Percentiles rank a stretch among this genome's conserved stretches.
These are phyloP conservation scores for Schizophyllum amplum DNA, from an alignment of 1,284 basidiomycete genomes.

Conservation along the genomic window DNA sequence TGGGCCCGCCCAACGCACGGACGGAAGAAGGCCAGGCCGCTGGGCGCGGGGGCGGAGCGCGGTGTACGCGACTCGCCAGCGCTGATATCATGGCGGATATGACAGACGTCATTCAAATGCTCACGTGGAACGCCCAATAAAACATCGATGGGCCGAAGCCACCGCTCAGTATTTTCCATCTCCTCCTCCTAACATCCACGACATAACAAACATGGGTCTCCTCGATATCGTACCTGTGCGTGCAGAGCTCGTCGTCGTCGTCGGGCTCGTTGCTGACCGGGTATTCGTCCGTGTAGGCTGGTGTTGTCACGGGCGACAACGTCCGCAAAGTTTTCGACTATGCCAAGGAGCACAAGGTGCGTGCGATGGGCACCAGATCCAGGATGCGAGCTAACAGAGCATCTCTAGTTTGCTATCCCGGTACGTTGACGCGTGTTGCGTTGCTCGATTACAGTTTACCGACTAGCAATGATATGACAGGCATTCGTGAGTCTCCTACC, in stretches of 20 bases:
- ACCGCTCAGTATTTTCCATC: neutral
- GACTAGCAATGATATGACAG: slow-evolving; percentile 24
- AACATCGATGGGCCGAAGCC: neutral
- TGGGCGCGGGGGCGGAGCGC: neutral
- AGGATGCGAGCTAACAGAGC: slow-evolving; percentile 1
- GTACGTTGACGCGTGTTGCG: slow-evolving; percentile 39
- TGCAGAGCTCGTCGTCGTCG: slow-evolving; percentile 9
- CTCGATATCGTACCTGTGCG: slow-evolving; percentile 66
- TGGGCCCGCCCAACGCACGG: neutral
- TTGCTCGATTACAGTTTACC: slow-evolving; percentile 6
- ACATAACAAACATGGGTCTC: slow-evolving; percentile 43
- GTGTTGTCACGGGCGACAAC: slow-evolving; percentile 84
- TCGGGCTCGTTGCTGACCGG: slow-evolving; percentile 3
- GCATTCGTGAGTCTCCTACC: slow-evolving; percentile 54
- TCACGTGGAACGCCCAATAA: neutral
- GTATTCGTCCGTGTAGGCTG: slow-evolving; percentile 42
- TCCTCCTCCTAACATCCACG: neutral
- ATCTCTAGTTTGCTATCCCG: slow-evolving; percentile 73
- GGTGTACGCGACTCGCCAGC: neutral
- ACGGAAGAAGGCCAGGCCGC: neutral
- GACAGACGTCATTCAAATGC: neutral
- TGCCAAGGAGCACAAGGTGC: slow-evolving; percentile 74
- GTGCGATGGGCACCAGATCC: slow-evolving; percentile 17
- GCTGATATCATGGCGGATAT: neutral
- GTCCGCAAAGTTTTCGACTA: slow-evolving; percentile 86